Base-by-base conservation (phyloP, 2,329 filamentous ascomycete species). In the Raffaelea arxii region DNA sequence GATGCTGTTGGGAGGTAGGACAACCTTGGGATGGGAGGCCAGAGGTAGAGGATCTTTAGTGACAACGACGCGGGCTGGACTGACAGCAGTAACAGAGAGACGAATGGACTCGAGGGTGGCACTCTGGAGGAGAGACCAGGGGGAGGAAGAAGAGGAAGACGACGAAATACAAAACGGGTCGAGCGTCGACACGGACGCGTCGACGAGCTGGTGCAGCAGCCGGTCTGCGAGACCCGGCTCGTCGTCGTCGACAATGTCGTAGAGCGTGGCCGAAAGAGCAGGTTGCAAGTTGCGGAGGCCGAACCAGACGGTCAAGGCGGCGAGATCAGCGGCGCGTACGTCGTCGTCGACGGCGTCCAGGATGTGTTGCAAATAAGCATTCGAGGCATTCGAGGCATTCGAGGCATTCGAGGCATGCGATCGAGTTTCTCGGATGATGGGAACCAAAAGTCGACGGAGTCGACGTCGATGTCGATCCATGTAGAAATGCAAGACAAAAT, bases 241-340 rank as follows among this genome's bases (percentile, higher is more conserved):
- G 25, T 49, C 46, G 47, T 43, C 44, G 25, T 49, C 46, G 47
- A 49, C 43, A 18, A 49, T 46, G 25, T 49, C 47, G 35, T 46
- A 36, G 19, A 49, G 40, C 12, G 47, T 46, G 4, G 44, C 46
- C 10, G 47, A 46, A 10, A 49, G 44, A 18, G 40, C 46, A 44
- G 44, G 41, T 24, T 49, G 47, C 40, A 49, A 32, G 44, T 49
- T 49, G 25, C 47, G 47, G 32, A 49, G 44, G 12, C 47, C 47
- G 19, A 46, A 40, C 47, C 47, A 49, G 24, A 49, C 47, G 23
- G 40, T 39, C 14, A 49, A 40, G 9, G 40, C 47, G 12, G 46
- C 19, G 3, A 49, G 44, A 12, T 46, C 44, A 9, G 47, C 46
- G 18, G 47, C 47, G 6, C 45, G 25, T 16, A 43, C 18, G 27